Conservation (phyloP, 139 green algal species). For the Tetradesmus lagerheimii region DNA sequence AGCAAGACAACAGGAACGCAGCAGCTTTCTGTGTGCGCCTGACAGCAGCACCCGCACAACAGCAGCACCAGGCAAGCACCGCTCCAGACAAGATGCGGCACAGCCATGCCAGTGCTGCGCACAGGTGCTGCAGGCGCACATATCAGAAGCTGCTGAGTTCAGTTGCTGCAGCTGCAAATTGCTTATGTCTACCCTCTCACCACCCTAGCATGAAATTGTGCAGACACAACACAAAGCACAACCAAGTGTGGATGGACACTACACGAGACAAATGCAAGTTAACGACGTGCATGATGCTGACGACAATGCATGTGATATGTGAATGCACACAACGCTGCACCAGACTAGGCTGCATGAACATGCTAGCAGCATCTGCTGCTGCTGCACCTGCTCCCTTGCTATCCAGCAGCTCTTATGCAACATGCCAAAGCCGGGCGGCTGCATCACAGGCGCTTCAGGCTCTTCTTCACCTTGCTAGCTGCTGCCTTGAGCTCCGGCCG, state of each 20-base stretch:
- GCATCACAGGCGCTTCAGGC: constrained; percentile 81
- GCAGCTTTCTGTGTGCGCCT: background rate
- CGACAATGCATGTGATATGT: too few species aligned
- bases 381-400: background rate
- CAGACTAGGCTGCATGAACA: background rate
- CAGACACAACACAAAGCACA: background rate
- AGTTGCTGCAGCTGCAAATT: background rate
- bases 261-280: too few species aligned
- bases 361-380: background rate
- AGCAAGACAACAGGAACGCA: background rate
- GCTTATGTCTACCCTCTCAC: background rate
- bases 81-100: background rate
- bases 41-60: background rate
- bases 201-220: too few species aligned
- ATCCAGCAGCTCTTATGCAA: background rate
- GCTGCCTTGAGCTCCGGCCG: constrained; percentile 64
- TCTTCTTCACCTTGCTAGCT: constrained; percentile 78
- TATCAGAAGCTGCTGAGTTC: background rate
- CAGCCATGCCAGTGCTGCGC: background rate
- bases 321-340: too few species aligned
- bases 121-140: background rate
- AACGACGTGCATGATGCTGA: too few species aligned
- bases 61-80: background rate
- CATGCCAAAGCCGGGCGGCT: background rate
- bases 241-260: background rate